Evolutionary conservation across 805 yeast genomes (phyloP), one percentile per base, ranked within the genome.

Genomic region (Saturnispora besseyi): DNA sequence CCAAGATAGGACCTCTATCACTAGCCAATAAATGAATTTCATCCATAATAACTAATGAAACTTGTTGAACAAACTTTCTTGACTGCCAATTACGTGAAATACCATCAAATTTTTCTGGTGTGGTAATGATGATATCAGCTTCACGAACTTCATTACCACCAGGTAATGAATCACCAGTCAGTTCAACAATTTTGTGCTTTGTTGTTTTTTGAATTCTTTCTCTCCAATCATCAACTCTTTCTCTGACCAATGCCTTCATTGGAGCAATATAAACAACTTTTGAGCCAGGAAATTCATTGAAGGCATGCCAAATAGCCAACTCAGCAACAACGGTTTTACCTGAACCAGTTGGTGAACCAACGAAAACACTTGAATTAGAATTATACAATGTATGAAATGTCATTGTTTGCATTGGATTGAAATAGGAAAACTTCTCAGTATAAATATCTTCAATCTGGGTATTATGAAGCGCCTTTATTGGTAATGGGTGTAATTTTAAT

Each of bases 341-440:
- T 0, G 97, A 91, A 24, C 99, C 99, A 2, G 99, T 93, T 3
- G 99, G 99, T 0, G 98, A 89, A 9, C 99, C 99, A 42, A 93
- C 87, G 64, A 93, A 86, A 0, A 84, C 90, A 62, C 85, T 86
- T 1, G 84, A 76, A 54, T 84, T 78, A 1, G 84, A 69, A 64
- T 93, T 81, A 68, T 90, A 93, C 43, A 93, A 67, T 0, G 96
- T 78, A 62, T 90, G 96, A 69, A 93, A 93, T 0, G 84, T 78
- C 98, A 91, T 91, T 0, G 98, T 91, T 67, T 93, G 99, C 96
- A 93, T 90, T 4, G 99, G 98, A 62, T 93, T 93, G 75, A 93
- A 93, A 66, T 86, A 91, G 50, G 78, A 77, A 71, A 93, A 93
- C 57, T 75, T 79, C 6, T 64, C 51, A 4, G 73, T 68, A 62